phyloP scores from a whole-genome alignment of 1,284 basidiomycete species.

The Stygiomarasmius scandens region DNA sequence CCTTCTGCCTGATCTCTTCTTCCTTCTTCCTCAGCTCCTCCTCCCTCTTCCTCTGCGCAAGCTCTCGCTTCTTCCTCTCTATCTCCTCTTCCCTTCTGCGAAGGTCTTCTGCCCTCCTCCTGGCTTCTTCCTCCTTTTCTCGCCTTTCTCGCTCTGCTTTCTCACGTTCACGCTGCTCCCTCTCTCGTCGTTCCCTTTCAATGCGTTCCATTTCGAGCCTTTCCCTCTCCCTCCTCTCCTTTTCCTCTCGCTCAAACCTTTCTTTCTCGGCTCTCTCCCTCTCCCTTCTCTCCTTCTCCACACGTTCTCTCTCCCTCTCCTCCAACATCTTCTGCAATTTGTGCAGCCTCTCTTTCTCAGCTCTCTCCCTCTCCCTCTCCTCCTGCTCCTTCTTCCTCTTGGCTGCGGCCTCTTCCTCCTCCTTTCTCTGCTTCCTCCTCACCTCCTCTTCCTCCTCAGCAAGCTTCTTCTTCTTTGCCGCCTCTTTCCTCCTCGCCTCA shows the following conservation, averaged over 20 bases:
- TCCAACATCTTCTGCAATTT: background rate
- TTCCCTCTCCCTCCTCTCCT: background rate
- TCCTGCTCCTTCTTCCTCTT: slow-evolving; percentile 30
- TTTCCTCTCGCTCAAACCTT: background rate
- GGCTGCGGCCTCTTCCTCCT: slow-evolving; percentile 31
- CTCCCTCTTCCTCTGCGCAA: slow-evolving; percentile 15
- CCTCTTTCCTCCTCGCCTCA: slow-evolving; percentile 25
- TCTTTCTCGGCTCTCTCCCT: background rate
- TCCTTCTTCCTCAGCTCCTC: slow-evolving; percentile 2
- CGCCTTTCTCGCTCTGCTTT: slow-evolving; percentile 6
- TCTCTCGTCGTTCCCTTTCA: background rate
- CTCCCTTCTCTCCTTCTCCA: slow-evolving; percentile 8
- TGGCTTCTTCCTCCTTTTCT: slow-evolving; percentile 6
- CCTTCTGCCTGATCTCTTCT: slow-evolving; percentile 2
- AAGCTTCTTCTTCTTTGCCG: slow-evolving; percentile 28
- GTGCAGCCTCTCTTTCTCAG: background rate
- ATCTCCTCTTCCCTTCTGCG: slow-evolving; percentile 20
- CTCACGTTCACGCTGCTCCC: background rate
- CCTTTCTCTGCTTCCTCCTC: slow-evolving; percentile 21
- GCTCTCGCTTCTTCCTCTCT: slow-evolving; percentile 33
- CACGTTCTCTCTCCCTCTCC: slow-evolving; percentile 20
- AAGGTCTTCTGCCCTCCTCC: slow-evolving; percentile 1
- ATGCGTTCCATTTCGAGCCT: background rate
- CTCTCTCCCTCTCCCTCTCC: slow-evolving; percentile 7
- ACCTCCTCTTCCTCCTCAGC: slow-evolving; percentile 34